Evolutionary conservation across 2,329 filamentous ascomycete genomes (phyloP).

Genomic region (Scopulariopsis brevicaulis): DNA sequence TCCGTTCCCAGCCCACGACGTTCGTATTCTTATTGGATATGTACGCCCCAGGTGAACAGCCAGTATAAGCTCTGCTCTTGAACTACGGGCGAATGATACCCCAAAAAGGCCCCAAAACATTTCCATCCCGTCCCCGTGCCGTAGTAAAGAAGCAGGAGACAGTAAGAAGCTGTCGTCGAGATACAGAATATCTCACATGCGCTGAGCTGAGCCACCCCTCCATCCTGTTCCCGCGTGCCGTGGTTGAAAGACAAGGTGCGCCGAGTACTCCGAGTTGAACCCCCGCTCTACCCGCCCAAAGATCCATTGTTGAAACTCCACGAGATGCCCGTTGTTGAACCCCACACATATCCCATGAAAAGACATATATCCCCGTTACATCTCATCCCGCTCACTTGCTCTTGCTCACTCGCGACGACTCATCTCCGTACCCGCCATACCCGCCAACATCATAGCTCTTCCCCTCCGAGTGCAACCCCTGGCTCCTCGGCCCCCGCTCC

Average conservation of each 20-base stretch:
- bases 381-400: neutral
- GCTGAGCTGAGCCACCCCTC: neutral
- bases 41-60: no score
- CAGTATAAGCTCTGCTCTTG: neutral
- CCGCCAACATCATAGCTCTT: conserved; percentile 47
- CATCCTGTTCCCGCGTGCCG: neutral
- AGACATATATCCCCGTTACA: neutral
- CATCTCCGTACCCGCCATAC: conserved; percentile 45
- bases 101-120: neutral
- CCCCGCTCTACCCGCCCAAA: neutral
- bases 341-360: neutral
- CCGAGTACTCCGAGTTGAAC: neutral
- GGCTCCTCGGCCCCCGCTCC: conserved; percentile 64
- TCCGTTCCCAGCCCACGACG: no score
- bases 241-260: neutral
- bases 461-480: conserved; percentile 46
- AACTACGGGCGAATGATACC: neutral
- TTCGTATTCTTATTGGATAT: no score
- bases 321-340: neutral
- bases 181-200: neutral
- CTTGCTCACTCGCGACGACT: conserved; percentile 26
- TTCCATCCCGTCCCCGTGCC: neutral
- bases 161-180: neutral
- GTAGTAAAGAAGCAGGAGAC: no score
- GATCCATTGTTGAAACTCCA: neutral